These are phyloP conservation scores for Coemansia sp. DNA, from an alignment of 192 early-diverging fungal genomes.

Conservation along the genomic window DNA sequence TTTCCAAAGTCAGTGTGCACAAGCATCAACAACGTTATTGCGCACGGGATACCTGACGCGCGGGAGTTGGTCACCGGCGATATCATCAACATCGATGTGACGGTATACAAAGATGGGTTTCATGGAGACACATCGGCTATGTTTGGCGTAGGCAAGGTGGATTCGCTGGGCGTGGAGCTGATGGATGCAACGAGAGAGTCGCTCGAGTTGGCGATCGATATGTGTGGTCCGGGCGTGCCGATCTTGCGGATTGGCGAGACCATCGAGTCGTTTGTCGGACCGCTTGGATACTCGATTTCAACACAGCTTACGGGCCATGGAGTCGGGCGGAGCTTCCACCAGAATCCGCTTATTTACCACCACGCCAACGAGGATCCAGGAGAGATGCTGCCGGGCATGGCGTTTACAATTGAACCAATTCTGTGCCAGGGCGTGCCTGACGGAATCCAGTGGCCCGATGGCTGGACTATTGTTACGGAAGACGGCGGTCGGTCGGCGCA, in stretches of 20 bases:
- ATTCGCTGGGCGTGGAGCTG: slow-evolving; percentile 57
- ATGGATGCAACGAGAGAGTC: slow-evolving; percentile 60
- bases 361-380: slow-evolving; percentile 72
- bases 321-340: slow-evolving; percentile 81
- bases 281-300: slow-evolving; percentile 62
- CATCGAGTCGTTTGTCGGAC: slow-evolving; percentile 53
- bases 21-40: slow-evolving; percentile 81
- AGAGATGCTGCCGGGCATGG: slow-evolving; percentile 73
- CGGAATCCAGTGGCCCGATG: slow-evolving; percentile 79
- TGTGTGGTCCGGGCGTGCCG: slow-evolving; percentile 73
- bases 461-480: slow-evolving; percentile 75
- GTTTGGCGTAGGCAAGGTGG: slow-evolving; percentile 63
- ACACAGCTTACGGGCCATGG: slow-evolving; percentile 85
- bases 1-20: slow-evolving; percentile 79
- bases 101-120: slow-evolving; percentile 63
- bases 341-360: slow-evolving; percentile 78
- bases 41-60: slow-evolving; percentile 71
- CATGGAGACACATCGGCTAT: slow-evolving; percentile 75
- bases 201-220: slow-evolving; percentile 61
- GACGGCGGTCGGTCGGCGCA: slow-evolving; percentile 87
- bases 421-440: slow-evolving; percentile 74
- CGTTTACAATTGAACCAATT: slow-evolving; percentile 89
- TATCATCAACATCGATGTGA: slow-evolving; percentile 79
- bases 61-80: slow-evolving; percentile 67
- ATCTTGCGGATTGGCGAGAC: slow-evolving; percentile 66